Percentiles rank a stretch among this genome's conserved stretches.
Evolutionary conservation across 768 basidiomycete genomes (phyloP).

Genomic region (Phanerochaete sordida): DNA sequence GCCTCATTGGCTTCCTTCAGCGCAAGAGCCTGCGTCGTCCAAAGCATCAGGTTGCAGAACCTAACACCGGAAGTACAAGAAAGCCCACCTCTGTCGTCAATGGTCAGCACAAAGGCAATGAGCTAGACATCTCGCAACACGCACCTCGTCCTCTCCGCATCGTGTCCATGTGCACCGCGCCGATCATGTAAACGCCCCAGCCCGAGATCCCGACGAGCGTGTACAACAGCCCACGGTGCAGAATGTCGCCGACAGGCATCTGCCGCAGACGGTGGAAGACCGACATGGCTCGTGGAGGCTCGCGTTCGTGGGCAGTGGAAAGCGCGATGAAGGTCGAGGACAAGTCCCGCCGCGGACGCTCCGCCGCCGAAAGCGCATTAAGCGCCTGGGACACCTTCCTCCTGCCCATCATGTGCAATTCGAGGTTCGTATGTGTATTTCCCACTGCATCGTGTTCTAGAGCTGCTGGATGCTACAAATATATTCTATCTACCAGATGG

Average conservation of each 20-base stretch:
- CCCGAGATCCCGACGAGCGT: conserved; percentile 49
- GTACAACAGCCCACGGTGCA: conserved; percentile 54
- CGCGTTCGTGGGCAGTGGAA: not conserved
- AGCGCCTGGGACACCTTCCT: not conserved
- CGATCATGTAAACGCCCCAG: conserved; percentile 51
- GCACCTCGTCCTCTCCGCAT: conserved; percentile 53
- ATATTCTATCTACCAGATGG: conserved; percentile 18
- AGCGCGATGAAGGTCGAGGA: not conserved
- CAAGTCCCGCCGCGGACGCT: not conserved
- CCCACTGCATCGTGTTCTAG: not conserved
- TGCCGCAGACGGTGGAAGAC: conserved; percentile 7
- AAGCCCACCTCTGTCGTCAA: conserved; percentile 1
- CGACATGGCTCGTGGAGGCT: not conserved
- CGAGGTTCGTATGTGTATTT: too few species aligned
- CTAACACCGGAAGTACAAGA: not conserved
- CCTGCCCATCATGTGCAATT: too few species aligned
- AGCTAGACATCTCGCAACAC: conserved; percentile 16
- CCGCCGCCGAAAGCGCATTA: not conserved
- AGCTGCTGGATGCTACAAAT: not conserved
- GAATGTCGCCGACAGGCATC: conserved; percentile 38
- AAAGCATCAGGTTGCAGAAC: not conserved
- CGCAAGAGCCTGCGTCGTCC: conserved; percentile 1
- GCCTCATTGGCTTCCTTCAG: not conserved
- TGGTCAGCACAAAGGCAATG: too few species aligned
- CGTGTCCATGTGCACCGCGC: conserved; percentile 50